Evolutionary conservation across 2,329 filamentous ascomycete genomes (phyloP).

Genomic region (Pochonia chlamydosporia): DNA sequence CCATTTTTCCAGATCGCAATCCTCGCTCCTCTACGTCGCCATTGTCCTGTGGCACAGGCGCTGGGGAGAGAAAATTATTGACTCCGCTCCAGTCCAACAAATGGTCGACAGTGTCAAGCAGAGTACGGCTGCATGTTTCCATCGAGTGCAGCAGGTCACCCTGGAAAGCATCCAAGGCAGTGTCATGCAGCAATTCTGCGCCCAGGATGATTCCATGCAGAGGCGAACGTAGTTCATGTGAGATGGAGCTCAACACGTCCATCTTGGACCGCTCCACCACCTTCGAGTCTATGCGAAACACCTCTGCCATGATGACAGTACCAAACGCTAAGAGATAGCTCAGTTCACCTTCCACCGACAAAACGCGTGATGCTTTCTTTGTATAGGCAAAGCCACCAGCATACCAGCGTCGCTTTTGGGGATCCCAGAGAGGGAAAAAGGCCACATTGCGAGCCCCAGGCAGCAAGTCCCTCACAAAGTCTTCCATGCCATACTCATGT

Average conservation of each 20-base stretch:
- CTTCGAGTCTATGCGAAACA: slow-evolving; percentile 37
- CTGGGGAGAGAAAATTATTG: slow-evolving; percentile 27
- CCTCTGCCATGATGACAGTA: slow-evolving; percentile 50
- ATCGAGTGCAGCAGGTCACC: slow-evolving; percentile 42
- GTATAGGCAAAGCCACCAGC: slow-evolving; percentile 46
- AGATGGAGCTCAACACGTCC: slow-evolving; percentile 54
- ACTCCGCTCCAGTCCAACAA: slow-evolving; percentile 51
- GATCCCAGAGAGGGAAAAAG: slow-evolving; percentile 44
- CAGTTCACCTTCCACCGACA: slow-evolving; percentile 42
- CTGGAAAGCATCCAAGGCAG: slow-evolving; percentile 39
- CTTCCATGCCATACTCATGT: slow-evolving; percentile 2
- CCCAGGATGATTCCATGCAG: slow-evolving; percentile 54
- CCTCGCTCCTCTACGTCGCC: slow-evolving; percentile 5
- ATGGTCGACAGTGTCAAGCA: slow-evolving; percentile 50
- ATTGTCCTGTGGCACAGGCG: slow-evolving; percentile 2
- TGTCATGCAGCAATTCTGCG: slow-evolving; percentile 48
- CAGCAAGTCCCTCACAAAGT: slow-evolving; percentile 28
- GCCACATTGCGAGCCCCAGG: slow-evolving; percentile 39
- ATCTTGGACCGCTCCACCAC: slow-evolving; percentile 43
- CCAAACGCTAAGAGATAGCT: slow-evolving; percentile 46
- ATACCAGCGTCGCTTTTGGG: slow-evolving; percentile 39
- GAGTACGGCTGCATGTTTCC: slow-evolving; percentile 42
- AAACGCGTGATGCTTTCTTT: slow-evolving; percentile 31
- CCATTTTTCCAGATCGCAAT: slow-evolving; percentile 5
- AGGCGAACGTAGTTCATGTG: slow-evolving; percentile 55